Percentiles rank a stretch among this genome's conserved stretches.
These are phyloP conservation scores for Physaria fendleri DNA, from an alignment of 345 rosid genomes.

Conservation along the genomic window DNA sequence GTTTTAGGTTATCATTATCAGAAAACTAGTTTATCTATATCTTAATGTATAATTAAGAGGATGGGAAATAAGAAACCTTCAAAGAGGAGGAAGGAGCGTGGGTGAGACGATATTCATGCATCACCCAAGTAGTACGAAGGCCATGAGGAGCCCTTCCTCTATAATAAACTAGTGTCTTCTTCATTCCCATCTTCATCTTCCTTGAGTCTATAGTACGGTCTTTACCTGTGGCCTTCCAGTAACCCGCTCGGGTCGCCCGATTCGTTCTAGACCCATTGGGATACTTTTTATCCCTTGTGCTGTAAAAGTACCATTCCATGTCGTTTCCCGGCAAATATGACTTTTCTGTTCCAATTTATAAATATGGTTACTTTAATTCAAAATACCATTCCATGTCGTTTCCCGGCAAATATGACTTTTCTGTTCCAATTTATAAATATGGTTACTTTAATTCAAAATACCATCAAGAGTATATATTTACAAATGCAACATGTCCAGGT, in stretches of 20 bases:
- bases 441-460: background rate
- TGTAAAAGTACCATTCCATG: slow-evolving; percentile 77
- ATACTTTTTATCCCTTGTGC: slow-evolving; percentile 71
- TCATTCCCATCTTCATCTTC: slow-evolving; percentile 55
- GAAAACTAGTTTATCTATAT: background rate
- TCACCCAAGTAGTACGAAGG: slow-evolving; percentile 65
- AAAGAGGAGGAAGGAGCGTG: slow-evolving; percentile 33
- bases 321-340: slow-evolving; percentile 69
- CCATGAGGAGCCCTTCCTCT: slow-evolving; percentile 69
- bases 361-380: background rate
- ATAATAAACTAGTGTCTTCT: slow-evolving; percentile 73
- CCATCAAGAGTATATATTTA: background rate
- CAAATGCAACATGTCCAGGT: background rate
- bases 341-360: slow-evolving; percentile 42
- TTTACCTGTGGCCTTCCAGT: slow-evolving; percentile 82
- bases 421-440: slow-evolving; percentile 31
- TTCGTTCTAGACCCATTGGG: slow-evolving; percentile 78
- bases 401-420: slow-evolving; percentile 62
- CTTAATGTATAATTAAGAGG: background rate
- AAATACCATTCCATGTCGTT: slow-evolving; percentile 80
- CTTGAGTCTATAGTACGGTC: slow-evolving; percentile 48
- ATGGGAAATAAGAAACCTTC: slow-evolving; percentile 9
- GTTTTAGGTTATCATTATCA: background rate
- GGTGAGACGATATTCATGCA: slow-evolving; percentile 67
- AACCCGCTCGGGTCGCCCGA: slow-evolving; percentile 64